Conservation (phyloP, 2,329 filamentous ascomycete genomes). For the Alternaria hordeiaustralica region DNA sequence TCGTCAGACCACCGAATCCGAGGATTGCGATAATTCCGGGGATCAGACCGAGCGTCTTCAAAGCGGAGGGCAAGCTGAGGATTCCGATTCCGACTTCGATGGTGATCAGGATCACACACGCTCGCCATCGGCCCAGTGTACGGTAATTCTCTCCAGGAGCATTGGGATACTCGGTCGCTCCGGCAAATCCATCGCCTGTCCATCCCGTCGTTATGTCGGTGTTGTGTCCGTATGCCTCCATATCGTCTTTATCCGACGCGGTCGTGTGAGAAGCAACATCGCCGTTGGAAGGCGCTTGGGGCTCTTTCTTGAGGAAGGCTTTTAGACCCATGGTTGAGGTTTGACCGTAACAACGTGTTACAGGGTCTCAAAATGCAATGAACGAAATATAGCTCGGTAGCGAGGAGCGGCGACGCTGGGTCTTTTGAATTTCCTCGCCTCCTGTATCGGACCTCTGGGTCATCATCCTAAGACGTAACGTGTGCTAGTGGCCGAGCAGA, state of each 20-base stretch:
- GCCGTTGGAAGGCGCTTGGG: conserved; percentile 15
- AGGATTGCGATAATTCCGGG: conserved; percentile 41
- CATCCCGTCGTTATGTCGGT: conserved; percentile 33
- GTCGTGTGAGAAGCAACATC: conserved; percentile 21
- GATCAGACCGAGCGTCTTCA: conserved; percentile 37
- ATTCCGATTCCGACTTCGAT: conserved; percentile 42
- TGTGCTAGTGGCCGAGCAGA: conserved; percentile 34
- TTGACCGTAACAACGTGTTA: background rate
- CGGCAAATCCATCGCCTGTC: conserved; percentile 31
- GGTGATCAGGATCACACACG: conserved; percentile 39
- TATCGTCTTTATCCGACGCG: conserved; percentile 26
- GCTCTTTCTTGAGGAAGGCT: conserved; percentile 33
- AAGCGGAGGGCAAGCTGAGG: conserved; percentile 35
- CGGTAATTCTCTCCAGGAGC: conserved; percentile 30
- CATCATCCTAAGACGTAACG: conserved; percentile 24
- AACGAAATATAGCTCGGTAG: conserved; percentile 4
- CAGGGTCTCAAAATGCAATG: background rate
- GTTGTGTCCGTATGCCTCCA: conserved; percentile 32
- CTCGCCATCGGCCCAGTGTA: conserved; percentile 36
- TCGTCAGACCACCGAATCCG: conserved; percentile 33
- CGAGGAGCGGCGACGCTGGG: conserved; percentile 14
- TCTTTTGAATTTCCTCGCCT: conserved; percentile 29
- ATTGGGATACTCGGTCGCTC: conserved; percentile 30
- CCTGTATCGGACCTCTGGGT: conserved; percentile 37
- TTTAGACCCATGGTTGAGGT: conserved; percentile 33